A percentile compares a stretch with the other conserved stretches of the same genome.
Evolutionary conservation across 495 filamentous ascomycete species (phyloP).

Genomic region (Aspergillus baeticus): DNA sequence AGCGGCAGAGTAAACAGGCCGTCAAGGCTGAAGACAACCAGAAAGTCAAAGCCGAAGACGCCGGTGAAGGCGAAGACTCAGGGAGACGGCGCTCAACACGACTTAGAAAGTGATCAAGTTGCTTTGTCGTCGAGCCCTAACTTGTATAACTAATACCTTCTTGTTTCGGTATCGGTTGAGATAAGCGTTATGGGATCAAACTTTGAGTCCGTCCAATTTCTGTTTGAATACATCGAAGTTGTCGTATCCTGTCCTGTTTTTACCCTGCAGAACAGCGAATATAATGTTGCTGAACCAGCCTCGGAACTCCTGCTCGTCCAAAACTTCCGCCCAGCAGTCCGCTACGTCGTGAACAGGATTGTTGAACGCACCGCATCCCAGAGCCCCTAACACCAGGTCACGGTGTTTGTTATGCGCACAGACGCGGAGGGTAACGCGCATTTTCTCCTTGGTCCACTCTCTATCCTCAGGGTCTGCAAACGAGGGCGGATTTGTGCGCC

Average conservation of each 20-base stretch:
- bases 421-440: slow-evolving; percentile 55
- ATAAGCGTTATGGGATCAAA: slow-evolving; percentile 1
- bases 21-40: slow-evolving; percentile 25
- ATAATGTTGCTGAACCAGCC: slow-evolving; percentile 41
- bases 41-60: slow-evolving; percentile 5
- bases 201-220: slow-evolving; percentile 35
- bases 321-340: slow-evolving; percentile 56
- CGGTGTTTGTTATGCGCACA: slow-evolving; percentile 51
- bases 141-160: background rate
- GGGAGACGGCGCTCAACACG: slow-evolving; percentile 41
- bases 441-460: slow-evolving; percentile 55
- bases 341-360: slow-evolving; percentile 65
- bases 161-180: background rate
- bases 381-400: slow-evolving; percentile 60
- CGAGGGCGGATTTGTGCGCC: slow-evolving; percentile 12
- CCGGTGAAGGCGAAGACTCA: slow-evolving; percentile 18
- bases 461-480: slow-evolving; percentile 41
- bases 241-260: slow-evolving; percentile 23
- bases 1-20: slow-evolving; percentile 20
- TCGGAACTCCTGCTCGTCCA: slow-evolving; percentile 51
- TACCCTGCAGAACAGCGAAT: slow-evolving; percentile 34
- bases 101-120: slow-evolving; percentile 22
- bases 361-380: slow-evolving; percentile 64
- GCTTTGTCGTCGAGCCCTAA: background rate
- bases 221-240: slow-evolving; percentile 51